Evolutionary conservation across 305 asterid genomes (phyloP).

Genomic region (Fraxinus velutina): DNA sequence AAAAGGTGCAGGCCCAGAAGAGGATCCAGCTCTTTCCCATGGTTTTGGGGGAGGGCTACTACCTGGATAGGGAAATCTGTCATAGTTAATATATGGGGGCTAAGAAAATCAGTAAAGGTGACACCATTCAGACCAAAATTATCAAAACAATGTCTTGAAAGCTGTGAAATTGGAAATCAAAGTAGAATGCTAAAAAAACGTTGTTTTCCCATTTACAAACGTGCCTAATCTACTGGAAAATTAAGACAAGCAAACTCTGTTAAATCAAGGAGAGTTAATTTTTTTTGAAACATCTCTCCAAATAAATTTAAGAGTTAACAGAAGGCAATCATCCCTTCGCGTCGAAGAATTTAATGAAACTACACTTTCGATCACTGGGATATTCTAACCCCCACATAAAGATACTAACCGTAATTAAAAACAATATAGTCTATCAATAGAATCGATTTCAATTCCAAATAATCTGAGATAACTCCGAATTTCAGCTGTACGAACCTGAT

Average conservation of each 20-base stretch:
- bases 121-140: not conserved
- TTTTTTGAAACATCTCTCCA: not conserved
- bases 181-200: not conserved
- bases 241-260: not conserved
- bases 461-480: not conserved
- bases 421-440: not conserved
- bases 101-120: not conserved
- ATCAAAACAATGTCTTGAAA: not conserved
- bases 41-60: slow-evolving; percentile 75
- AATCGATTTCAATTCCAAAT: not conserved
- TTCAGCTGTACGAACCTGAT: slow-evolving; percentile 31
- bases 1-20: slow-evolving; percentile 83
- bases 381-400: not conserved
- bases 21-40: slow-evolving; percentile 83
- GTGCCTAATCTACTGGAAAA: not conserved
- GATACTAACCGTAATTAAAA: not conserved
- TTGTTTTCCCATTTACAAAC: not conserved
- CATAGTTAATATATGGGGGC: slow-evolving; percentile 4
- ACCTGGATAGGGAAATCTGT: slow-evolving; percentile 35
- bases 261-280: not conserved
- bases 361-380: not conserved
- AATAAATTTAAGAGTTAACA: not conserved
- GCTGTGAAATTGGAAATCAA: not conserved
- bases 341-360: not conserved
- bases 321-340: not conserved